These are phyloP conservation scores for Echinochloa phyllopogon DNA, from an alignment of 176 grass and related monocot species.

Conservation along the genomic window DNA sequence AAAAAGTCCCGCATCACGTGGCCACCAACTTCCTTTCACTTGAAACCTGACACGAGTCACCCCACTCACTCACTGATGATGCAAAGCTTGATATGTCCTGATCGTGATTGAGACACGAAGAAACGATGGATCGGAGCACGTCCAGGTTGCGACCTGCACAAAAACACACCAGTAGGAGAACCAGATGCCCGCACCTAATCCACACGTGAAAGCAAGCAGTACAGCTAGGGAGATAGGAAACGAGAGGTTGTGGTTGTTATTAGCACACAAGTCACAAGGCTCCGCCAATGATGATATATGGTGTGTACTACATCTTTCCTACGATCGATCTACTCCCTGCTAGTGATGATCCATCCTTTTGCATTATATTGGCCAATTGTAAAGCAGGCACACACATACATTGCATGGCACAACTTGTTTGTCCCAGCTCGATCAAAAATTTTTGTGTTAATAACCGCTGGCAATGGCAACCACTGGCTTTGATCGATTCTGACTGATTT, in stretches of 20 bases:
- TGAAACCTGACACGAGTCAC: constrained; percentile 16
- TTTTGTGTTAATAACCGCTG: background rate
- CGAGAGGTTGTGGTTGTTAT: no score
- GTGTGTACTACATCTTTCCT: no score
- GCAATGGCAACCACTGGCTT: background rate
- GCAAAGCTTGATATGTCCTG: background rate
- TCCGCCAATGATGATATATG: no score
- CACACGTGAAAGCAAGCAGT: background rate
- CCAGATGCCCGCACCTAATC: background rate
- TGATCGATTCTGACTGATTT: background rate
- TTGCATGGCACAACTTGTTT: no score
- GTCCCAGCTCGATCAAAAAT: no score
- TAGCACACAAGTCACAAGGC: no score
- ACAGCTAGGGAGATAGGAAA: background rate
- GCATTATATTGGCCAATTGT: no score
- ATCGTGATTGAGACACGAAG: no score
- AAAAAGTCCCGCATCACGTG: background rate
- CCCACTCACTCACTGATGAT: background rate
- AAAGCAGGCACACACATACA: no score
- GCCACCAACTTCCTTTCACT: background rate
- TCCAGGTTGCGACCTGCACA: background rate
- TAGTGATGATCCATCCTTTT: no score
- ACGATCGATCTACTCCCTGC: no score
- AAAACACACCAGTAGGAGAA: background rate
- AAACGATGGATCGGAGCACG: background rate